Conservation (phyloP, 1,284 basidiomycete genomes). For the Thelephora terrestris region DNA sequence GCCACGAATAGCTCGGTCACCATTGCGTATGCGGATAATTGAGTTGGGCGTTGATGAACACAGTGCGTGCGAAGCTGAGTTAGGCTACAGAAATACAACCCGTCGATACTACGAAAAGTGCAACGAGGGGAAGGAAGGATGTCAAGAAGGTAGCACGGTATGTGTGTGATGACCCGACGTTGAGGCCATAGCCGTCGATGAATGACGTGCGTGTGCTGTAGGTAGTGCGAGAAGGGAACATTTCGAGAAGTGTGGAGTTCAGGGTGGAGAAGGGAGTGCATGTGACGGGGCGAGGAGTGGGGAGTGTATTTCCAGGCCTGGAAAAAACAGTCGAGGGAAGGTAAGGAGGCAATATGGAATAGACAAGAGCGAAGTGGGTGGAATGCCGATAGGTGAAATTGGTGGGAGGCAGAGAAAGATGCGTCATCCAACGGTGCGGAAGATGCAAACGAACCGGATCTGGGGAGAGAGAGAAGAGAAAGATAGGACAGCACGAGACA, state of each 20-base stretch:
- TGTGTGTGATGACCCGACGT: not conserved
- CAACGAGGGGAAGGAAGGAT: conserved; percentile 4
- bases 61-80: too few species aligned
- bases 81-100: conserved; percentile 27
- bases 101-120: not conserved
- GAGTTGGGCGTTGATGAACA: too few species aligned
- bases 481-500: not conserved
- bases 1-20: too few species aligned
- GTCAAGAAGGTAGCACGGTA: not conserved
- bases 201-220: too few species aligned
- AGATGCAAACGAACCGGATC: conserved; percentile 4
- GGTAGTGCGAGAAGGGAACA: too few species aligned
- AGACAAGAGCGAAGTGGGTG: conserved; percentile 2
- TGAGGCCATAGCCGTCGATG: too few species aligned
- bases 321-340: not conserved
- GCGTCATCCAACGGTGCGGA: too few species aligned
- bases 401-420: conserved; percentile 1
- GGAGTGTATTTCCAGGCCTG: too few species aligned
- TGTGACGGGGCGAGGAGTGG: too few species aligned
- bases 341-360: conserved; percentile 3
- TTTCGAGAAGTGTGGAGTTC: too few species aligned
- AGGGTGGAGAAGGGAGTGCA: too few species aligned
- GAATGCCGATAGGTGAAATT: conserved; percentile 5
- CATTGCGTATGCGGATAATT: too few species aligned
- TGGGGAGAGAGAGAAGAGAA: conserved; percentile 9